Evolutionary conservation across 208 protist genomes (phyloP), one percentile per base, ranked within the genome.

Genomic region (Angomonas ambiguus): DNA sequence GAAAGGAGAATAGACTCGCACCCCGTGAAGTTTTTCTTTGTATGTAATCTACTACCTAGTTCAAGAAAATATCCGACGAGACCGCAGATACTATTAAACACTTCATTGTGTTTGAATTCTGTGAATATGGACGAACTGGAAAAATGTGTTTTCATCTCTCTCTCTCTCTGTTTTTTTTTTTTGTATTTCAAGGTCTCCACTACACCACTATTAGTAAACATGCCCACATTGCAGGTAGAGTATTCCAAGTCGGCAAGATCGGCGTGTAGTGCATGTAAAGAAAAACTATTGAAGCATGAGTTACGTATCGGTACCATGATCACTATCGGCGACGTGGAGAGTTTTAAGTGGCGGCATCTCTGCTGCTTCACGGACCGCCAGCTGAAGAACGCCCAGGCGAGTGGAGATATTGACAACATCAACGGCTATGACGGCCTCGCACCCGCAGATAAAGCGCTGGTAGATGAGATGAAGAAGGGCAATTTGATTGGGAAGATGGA

Each of bases 351-450:
- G 83, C 74, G 88, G 2, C 88, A 94, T 62, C 73, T 94, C 35
- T 94, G 88, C 74, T 94, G 88, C 75, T 91, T 94, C 60, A 91
- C 85, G 22, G 78, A 86, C 30, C 76, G 80, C 45, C 84, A 94
- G 69, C 57, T 91, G 25, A 70, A 72, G 48, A 91, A 91, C 57
- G 83, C 87, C n/a, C 64, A 59, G 22, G 74, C 56, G 1, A 72
- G 61, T 2, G 83, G 83, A 28, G 83, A 82, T 55, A 32, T 94
- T 1, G 76, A 90, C 65, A 67, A 55, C 30, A 88, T 94, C 62
- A 59, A 89, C 10, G 85, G 85, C 55, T 76, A 83, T 61, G 69
- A 78, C n/a, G 73, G 80, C 48, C 71, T 94, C 6, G 82, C 88
- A 2, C 73, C 76, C 2, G 45, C 55, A 1, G 88, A 94, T 59